Base-by-base conservation (phyloP, 2,329 filamentous ascomycete species). In the Blumeriella jaapii region DNA sequence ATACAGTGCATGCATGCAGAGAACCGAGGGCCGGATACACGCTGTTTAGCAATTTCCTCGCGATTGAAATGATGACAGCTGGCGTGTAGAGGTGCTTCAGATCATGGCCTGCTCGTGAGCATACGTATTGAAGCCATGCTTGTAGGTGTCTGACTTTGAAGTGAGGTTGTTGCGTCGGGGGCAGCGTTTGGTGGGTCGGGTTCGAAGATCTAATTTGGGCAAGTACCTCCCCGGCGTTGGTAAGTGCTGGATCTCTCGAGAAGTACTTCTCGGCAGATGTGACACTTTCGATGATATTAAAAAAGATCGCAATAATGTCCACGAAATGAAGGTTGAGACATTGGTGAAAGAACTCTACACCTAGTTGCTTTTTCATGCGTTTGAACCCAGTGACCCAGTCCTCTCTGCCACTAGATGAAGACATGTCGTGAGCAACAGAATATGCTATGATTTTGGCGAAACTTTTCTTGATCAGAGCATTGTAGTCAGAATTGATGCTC, bases 371-470 rank as follows among this genome's bases (percentile, higher is more conserved):
- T 47, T 78, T 76, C 3, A 95, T 62, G 23, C 74, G 65, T 36
- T 67, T 68, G 50, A 87, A 81, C 3, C 74, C 75, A 31, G 67
- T 54, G 57, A 12, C 55, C 54, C 12, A 25, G 19, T 27, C 60
- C 56, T 9, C 56, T 56, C 20, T 27, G 13, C 13, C 9, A 13
- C 25, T 12, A 9, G 11, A 13, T 13, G 61, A 62, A 13, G 62
- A 61, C 35, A 83, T 75, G 52, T 89, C 82, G 54, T 80, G 76
- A 3, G 83, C 79, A 48, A 94, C 78, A 38, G 80, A 78, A 55
- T 96, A 98, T 4, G 86, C 85, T 46, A 86, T 69, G 3, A 77
- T 71, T 53, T 81, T 91, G 20, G 78, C 69, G 51, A 96, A 95
- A 12, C 78, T 80, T 16, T 62, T 59, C 18, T 68, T 62, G 10